Conservation (phyloP, 2,329 filamentous ascomycete species). For the Dactylonectria estremocensis region DNA sequence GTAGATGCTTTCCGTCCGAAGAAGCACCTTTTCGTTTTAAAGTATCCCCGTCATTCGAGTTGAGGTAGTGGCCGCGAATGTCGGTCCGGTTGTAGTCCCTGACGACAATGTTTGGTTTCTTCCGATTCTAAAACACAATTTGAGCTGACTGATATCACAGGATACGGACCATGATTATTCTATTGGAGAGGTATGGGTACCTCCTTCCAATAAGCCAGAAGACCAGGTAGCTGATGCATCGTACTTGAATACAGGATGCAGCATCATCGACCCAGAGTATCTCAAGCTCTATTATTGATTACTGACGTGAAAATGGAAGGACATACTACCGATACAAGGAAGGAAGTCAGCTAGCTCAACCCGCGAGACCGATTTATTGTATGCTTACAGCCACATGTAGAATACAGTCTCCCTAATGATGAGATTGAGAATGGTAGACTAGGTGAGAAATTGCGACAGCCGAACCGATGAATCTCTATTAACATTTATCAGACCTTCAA, state of each 20-base stretch:
- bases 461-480: background rate
- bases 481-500: background rate
- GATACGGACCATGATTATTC: background rate
- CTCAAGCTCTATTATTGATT: conserved; percentile 22
- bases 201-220: too few species aligned
- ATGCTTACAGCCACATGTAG: background rate
- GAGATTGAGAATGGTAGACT: conserved; percentile 19
- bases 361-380: background rate
- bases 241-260: background rate
- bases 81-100: background rate
- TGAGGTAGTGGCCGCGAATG: too few species aligned
- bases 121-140: background rate
- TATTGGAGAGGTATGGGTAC: background rate
- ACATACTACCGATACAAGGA: conserved; percentile 26
- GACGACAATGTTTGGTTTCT: background rate
- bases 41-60: too few species aligned
- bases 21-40: too few species aligned
- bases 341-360: conserved; percentile 16
- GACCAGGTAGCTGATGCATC: too few species aligned
- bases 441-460: background rate
- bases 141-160: background rate
- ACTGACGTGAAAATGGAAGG: conserved; percentile 18
- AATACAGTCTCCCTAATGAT: conserved; percentile 25
- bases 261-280: conserved; percentile 13
- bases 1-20: too few species aligned